Evolutionary conservation across 106 monocot genomes (phyloP).

Genomic region (Amphibolis antarctica): DNA sequence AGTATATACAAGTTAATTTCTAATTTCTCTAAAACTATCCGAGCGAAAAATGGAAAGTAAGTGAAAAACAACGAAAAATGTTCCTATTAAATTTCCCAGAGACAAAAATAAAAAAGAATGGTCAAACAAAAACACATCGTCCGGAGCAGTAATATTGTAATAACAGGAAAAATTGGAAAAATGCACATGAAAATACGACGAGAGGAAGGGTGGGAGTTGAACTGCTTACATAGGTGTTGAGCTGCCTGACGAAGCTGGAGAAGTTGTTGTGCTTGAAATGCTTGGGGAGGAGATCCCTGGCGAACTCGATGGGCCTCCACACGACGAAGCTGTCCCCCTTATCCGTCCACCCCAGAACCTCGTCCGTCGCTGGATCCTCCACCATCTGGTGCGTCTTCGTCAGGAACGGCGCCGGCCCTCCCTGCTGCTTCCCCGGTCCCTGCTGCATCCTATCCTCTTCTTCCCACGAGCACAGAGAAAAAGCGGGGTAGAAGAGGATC

Average conservation of each 20-base stretch:
- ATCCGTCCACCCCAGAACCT: constrained; percentile 72
- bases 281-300: constrained; percentile 59
- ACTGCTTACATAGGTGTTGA: constrained; percentile 75
- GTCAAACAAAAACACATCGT: not conserved
- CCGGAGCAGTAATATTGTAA: too few species aligned
- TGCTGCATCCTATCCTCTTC: not conserved
- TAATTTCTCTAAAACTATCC: too few species aligned
- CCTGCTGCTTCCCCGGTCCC: constrained; percentile 2
- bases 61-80: too few species aligned
- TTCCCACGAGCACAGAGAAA: not conserved
- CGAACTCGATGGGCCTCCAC: constrained; percentile 70
- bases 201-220: too few species aligned
- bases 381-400: constrained; percentile 72
- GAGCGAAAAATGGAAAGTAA: too few species aligned
- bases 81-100: not conserved
- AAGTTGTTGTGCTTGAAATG: constrained; percentile 92
- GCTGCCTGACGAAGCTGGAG: constrained; percentile 81
- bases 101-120: not conserved
- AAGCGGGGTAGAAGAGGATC: not conserved
- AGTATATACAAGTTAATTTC: too few species aligned
- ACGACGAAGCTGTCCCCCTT: constrained; percentile 54
- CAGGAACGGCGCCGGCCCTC: constrained; percentile 65
- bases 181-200: too few species aligned
- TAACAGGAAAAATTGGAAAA: too few species aligned
- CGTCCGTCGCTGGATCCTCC: constrained; percentile 51